Evolutionary conservation across 2,329 filamentous ascomycete genomes (phyloP).

Genomic region (Epichloe scottii): DNA sequence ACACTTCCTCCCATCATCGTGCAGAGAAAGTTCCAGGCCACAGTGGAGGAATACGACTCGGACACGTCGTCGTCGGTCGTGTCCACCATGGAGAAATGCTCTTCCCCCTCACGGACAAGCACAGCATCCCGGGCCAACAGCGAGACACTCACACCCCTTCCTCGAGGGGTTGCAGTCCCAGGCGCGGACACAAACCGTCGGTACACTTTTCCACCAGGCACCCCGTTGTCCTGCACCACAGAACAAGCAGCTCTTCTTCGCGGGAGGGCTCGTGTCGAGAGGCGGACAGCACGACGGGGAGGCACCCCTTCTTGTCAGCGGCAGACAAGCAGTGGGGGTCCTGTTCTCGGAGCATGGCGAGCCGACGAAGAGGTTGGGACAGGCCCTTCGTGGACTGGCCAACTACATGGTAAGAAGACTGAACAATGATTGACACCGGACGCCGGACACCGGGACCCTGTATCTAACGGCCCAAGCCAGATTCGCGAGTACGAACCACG

Average conservation of each 20-base stretch:
- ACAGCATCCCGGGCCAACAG: neutral
- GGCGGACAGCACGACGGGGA: neutral
- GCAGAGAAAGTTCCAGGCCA: slow-evolving; percentile 8
- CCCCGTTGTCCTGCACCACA: slow-evolving; percentile 15
- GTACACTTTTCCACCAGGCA: slow-evolving; percentile 20
- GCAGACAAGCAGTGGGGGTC: slow-evolving; percentile 61
- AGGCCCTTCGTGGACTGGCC: slow-evolving; percentile 63
- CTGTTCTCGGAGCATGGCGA: slow-evolving; percentile 58
- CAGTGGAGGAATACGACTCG: slow-evolving; percentile 11
- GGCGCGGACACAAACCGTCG: slow-evolving; percentile 12
- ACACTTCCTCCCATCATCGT: neutral
- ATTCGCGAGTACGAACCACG: slow-evolving; percentile 19
- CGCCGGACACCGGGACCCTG: no score
- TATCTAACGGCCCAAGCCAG: slow-evolving; percentile 8
- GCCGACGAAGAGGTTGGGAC: slow-evolving; percentile 54
- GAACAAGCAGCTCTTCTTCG: neutral
- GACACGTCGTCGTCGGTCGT: neutral
- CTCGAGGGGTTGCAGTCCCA: slow-evolving; percentile 6
- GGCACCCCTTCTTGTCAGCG: slow-evolving; percentile 19
- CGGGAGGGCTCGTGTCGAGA: neutral
- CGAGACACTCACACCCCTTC: slow-evolving; percentile 1
- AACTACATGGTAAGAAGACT: slow-evolving; percentile 50
- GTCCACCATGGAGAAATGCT: neutral
- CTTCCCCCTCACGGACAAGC: neutral
- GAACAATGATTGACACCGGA: neutral